These are phyloP conservation scores for Musa beccarii DNA, from an alignment of 176 grass and related monocot genomes.

Conservation along the genomic window DNA sequence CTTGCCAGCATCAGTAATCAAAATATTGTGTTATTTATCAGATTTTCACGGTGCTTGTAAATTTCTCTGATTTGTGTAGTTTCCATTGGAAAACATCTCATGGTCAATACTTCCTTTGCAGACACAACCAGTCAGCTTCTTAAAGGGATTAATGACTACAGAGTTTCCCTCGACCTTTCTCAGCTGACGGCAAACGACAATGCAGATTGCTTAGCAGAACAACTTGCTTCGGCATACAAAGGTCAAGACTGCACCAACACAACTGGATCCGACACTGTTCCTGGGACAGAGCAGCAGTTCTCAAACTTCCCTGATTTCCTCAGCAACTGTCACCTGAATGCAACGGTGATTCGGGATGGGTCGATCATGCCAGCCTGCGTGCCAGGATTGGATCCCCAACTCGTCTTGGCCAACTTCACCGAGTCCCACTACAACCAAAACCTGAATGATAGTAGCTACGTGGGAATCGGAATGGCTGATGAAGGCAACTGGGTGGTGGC, in stretches of 20 bases:
- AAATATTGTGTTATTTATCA: too few relatives aligned
- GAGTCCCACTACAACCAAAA: conserved; percentile 72
- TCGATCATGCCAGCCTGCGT: conserved; percentile 81
- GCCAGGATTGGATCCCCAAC: conserved; percentile 33
- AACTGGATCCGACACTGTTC: conserved; percentile 78
- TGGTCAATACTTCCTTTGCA: conserved; percentile 14
- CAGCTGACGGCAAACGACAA: conserved; percentile 55
- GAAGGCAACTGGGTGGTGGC: conserved; percentile 89
- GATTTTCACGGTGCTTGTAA: too few relatives aligned
- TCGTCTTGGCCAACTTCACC: conserved; percentile 87
- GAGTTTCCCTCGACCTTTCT: conserved; percentile 59
- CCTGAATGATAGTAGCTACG: conserved; percentile 49
- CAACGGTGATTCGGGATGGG: conserved; percentile 59
- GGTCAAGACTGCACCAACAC: conserved; percentile 69
- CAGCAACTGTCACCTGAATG: conserved; percentile 68
- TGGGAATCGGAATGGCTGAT: conserved; percentile 61
- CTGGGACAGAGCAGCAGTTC: conserved; percentile 77
- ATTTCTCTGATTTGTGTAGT: neutral
- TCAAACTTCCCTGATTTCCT: conserved; percentile 65
- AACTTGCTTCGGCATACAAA: conserved; percentile 70
- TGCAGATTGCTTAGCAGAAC: conserved; percentile 73
- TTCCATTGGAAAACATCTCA: neutral
- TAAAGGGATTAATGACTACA: conserved; percentile 81
- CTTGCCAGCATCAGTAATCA: too few relatives aligned
- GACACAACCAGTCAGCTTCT: conserved; percentile 52